Evolutionary conservation across 176 grass and related monocot genomes (phyloP).

Genomic region (Zea luxurians): DNA sequence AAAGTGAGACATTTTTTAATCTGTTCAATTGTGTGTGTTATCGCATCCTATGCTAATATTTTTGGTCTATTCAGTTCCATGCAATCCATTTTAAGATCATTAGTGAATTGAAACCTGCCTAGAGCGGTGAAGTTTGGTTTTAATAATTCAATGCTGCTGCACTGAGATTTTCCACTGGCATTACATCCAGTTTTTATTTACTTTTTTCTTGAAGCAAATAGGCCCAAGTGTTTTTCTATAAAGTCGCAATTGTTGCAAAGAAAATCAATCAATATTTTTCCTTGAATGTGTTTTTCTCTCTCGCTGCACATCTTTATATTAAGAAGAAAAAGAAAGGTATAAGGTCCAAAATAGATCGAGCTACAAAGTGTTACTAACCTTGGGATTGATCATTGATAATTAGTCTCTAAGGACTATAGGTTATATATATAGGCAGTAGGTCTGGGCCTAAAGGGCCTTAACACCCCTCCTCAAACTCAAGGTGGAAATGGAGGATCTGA

Average conservation of each 20-base stretch:
- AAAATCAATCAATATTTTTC: neutral
- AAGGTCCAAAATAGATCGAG: too few relatives aligned
- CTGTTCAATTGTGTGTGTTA: neutral
- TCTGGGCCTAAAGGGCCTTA: too few relatives aligned
- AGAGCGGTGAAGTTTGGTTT: conserved; percentile 7
- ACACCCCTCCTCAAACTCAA: too few relatives aligned
- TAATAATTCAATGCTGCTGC: neutral
- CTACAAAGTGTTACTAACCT: too few relatives aligned
- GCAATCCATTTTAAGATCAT: neutral
- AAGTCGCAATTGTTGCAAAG: neutral
- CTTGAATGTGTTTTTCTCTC: too few relatives aligned
- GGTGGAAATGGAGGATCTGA: too few relatives aligned
- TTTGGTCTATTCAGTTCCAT: neutral
- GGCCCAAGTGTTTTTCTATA: neutral
- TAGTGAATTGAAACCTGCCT: neutral
- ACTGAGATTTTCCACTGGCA: neutral
- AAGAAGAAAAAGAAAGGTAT: too few relatives aligned
- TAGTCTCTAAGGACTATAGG: too few relatives aligned
- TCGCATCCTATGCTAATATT: neutral
- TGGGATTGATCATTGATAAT: too few relatives aligned
- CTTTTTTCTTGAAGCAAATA: neutral
- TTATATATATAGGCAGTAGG: too few relatives aligned
- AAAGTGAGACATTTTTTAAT: neutral
- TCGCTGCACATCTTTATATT: too few relatives aligned
- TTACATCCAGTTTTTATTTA: neutral